A percentile compares a stretch with the other conserved stretches of the same genome.
Conservation (phyloP, 2,329 filamentous ascomycete species). For the Grosmannia clavigera region DNA sequence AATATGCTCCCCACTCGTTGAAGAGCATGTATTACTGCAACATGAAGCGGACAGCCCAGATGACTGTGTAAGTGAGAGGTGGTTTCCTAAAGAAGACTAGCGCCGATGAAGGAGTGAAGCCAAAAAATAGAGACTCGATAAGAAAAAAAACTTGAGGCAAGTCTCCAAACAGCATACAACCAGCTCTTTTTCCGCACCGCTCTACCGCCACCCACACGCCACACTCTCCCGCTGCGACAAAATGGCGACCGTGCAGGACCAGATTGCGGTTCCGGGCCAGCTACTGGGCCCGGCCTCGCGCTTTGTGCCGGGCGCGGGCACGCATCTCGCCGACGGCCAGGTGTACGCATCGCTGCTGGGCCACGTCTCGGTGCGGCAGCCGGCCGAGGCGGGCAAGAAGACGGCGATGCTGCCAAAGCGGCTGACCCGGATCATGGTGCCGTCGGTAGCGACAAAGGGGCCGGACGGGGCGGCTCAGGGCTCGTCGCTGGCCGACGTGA, state of each 20-base stretch:
- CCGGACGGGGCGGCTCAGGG: too few relatives aligned
- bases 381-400: conserved; percentile 25
- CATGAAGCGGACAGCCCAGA: too few relatives aligned
- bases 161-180: neutral
- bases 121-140: neutral
- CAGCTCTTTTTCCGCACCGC: neutral
- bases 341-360: conserved; percentile 78
- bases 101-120: neutral
- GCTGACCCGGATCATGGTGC: too few relatives aligned
- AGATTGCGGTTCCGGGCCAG: conserved; percentile 68
- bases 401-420: neutral
- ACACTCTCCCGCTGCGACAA: too few relatives aligned
- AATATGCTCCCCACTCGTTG: too few relatives aligned
- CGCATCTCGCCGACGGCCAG: conserved; percentile 63
- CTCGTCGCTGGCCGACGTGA: conserved; percentile 10
- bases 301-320: conserved; percentile 67
- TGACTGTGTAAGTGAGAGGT: neutral
- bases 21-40: too few relatives aligned
- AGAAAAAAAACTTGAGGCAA: neutral
- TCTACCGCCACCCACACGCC: neutral
- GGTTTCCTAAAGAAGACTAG: neutral
- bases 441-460: too few relatives aligned
- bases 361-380: conserved; percentile 43
- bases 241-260: neutral
- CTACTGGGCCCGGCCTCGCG: conserved; percentile 55